phyloP scores from a whole-genome alignment of 2,329 filamentous ascomycete genomes.

The Sporothrix brunneoviolacea region DNA sequence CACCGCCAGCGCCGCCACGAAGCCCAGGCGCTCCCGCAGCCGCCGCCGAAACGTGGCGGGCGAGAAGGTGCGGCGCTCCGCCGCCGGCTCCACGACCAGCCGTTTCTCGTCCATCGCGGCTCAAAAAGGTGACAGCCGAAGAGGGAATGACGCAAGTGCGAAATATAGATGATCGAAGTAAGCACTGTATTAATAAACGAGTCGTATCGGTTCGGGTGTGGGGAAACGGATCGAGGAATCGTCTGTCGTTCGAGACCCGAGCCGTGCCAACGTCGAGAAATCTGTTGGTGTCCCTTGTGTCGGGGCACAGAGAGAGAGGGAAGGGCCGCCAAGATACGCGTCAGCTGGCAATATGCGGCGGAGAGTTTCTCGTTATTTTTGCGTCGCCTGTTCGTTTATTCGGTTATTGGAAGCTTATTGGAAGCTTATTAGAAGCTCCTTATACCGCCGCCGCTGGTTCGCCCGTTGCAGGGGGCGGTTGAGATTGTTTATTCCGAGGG shows the following conservation, averaged over 20 bases:
- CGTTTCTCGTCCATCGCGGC: conserved; percentile 17
- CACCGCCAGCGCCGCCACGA: conserved; percentile 10
- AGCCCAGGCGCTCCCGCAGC: conserved; percentile 10
- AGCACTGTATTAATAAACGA: too few relatives aligned
- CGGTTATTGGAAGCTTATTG: too few relatives aligned
- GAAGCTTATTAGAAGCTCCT: too few relatives aligned
- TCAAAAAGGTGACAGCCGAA: too few relatives aligned
- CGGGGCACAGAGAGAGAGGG: not conserved
- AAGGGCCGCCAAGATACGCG: conserved; percentile 8
- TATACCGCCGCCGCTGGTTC: not conserved
- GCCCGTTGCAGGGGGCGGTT: not conserved
- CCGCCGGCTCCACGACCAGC: conserved; percentile 2
- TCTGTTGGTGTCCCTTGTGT: too few relatives aligned
- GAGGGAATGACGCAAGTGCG: not conserved
- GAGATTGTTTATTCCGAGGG: not conserved
- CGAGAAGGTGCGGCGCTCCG: not conserved
- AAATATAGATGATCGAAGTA: not conserved
- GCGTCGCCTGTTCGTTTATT: not conserved
- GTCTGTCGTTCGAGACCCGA: not conserved
- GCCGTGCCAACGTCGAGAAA: too few relatives aligned
- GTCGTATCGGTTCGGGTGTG: not conserved
- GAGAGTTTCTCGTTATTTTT: conserved; percentile 4
- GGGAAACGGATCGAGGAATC: too few relatives aligned
- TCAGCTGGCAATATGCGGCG: conserved; percentile 5
- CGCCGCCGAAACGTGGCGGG: not conserved